Evolutionary conservation across 2,329 filamentous ascomycete species (phyloP).

Genomic region (Penicillium brevicompactum): DNA sequence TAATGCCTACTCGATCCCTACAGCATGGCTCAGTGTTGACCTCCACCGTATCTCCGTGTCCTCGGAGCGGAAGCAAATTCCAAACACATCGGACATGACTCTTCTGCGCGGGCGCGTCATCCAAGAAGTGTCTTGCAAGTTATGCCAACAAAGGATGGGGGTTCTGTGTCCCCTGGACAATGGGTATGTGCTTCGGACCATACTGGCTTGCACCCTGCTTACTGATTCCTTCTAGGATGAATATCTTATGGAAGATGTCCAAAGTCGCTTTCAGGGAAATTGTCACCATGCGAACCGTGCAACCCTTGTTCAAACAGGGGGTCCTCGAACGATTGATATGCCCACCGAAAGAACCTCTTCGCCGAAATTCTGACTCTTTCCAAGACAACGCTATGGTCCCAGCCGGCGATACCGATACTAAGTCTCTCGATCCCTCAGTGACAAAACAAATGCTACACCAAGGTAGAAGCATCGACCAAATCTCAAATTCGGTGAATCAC

Average conservation of each 20-base stretch:
- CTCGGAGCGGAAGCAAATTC: constrained; percentile 39
- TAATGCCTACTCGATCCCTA: constrained; percentile 38
- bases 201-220: background rate
- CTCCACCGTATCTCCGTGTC: constrained; percentile 41
- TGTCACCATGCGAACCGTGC: constrained; percentile 41
- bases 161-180: constrained; percentile 38
- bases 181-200: constrained; percentile 31
- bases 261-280: constrained; percentile 44
- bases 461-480: constrained; percentile 39
- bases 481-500: constrained; percentile 41
- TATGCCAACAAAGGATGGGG: constrained; percentile 42
- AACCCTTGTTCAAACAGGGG: constrained; percentile 38
- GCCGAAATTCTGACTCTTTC: constrained; percentile 18
- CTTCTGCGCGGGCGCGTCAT: constrained; percentile 38
- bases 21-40: constrained; percentile 42
- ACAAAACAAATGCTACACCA: constrained; percentile 41
- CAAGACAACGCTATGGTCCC: constrained; percentile 30
- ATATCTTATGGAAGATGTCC: constrained; percentile 43
- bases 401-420: constrained; percentile 17
- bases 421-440: constrained; percentile 24
- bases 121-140: constrained; percentile 40
- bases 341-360: constrained; percentile 24
- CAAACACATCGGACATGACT: constrained; percentile 38
- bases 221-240: constrained; percentile 26
- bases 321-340: constrained; percentile 33